phyloP scores from a whole-genome alignment of 805 yeast species.

The Yamadazyma scolyti region DNA sequence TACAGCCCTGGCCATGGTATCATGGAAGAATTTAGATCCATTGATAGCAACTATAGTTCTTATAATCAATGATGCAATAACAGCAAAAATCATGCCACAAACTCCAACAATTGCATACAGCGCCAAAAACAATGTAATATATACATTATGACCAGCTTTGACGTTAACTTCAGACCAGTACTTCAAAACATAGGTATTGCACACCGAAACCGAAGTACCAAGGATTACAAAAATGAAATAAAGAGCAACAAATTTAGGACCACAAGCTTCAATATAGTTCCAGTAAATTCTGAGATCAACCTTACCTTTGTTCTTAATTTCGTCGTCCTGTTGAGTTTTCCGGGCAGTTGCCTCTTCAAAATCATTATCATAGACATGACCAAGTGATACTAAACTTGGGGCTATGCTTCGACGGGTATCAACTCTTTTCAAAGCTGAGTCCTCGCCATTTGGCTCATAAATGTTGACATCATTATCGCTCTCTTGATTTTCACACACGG shows the following conservation, averaged over 20 bases:
- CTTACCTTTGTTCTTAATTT: slow-evolving; percentile 28
- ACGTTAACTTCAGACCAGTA: slow-evolving; percentile 34
- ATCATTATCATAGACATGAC: slow-evolving; percentile 29
- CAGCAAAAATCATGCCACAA: slow-evolving; percentile 21
- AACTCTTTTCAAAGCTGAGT: slow-evolving; percentile 11
- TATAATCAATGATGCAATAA: slow-evolving; percentile 25
- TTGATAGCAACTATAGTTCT: slow-evolving; percentile 28
- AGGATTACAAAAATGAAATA: slow-evolving; percentile 19
- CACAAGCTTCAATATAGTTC: slow-evolving; percentile 31
- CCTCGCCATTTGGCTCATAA: too few relatives aligned
- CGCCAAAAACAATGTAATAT: slow-evolving; percentile 20
- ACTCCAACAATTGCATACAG: slow-evolving; percentile 26
- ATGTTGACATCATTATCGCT: too few relatives aligned
- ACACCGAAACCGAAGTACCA: slow-evolving; percentile 15
- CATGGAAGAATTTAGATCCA: slow-evolving; percentile 32
- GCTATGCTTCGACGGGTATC: slow-evolving; percentile 11
- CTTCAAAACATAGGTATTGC: slow-evolving; percentile 27
- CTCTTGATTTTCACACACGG: too few relatives aligned
- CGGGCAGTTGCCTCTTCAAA: slow-evolving; percentile 14
- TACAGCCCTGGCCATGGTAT: slow-evolving; percentile 30
- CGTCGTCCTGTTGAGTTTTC: slow-evolving; percentile 18
- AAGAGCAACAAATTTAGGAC: slow-evolving; percentile 20
- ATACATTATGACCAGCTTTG: slow-evolving; percentile 19
- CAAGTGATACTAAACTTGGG: slow-evolving; percentile 31
- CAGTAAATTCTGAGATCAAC: slow-evolving; percentile 26